Evolutionary conservation across 345 rosid genomes (phyloP).

Genomic region (Abelmoschus esculentus): DNA sequence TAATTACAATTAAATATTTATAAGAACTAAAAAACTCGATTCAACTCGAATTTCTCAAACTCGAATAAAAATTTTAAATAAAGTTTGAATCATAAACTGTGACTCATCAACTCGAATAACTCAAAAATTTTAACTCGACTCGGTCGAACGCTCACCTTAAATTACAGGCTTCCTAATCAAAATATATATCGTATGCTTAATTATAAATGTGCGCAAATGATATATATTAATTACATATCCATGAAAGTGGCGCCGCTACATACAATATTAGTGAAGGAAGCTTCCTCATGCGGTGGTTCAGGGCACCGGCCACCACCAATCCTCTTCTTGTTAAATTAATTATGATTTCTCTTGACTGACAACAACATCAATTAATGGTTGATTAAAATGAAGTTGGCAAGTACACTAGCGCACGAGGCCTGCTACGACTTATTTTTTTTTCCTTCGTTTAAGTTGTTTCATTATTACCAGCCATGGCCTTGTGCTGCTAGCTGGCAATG

Average conservation of each 20-base stretch:
- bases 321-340: background rate
- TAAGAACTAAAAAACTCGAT: no score
- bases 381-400: background rate
- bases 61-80: no score
- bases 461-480: background rate
- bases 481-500: background rate
- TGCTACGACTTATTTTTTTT: background rate
- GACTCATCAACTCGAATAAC: no score
- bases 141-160: no score
- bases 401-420: conserved; percentile 27
- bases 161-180: no score
- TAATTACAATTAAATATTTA: no score
- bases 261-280: conserved; percentile 18
- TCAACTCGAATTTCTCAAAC: no score
- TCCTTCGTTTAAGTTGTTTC: conserved; percentile 5
- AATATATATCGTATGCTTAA: no score
- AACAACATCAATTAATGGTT: background rate
- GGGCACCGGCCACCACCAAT: conserved; percentile 38
- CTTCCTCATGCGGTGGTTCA: conserved; percentile 30
- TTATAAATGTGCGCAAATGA: background rate
- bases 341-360: background rate
- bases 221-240: no score
- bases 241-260: background rate
- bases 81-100: no score
- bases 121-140: no score